Percentiles rank a stretch among this genome's conserved stretches.
Conservation (phyloP, 2,329 filamentous ascomycete species). For the Fonsecaea pedrosoi region DNA sequence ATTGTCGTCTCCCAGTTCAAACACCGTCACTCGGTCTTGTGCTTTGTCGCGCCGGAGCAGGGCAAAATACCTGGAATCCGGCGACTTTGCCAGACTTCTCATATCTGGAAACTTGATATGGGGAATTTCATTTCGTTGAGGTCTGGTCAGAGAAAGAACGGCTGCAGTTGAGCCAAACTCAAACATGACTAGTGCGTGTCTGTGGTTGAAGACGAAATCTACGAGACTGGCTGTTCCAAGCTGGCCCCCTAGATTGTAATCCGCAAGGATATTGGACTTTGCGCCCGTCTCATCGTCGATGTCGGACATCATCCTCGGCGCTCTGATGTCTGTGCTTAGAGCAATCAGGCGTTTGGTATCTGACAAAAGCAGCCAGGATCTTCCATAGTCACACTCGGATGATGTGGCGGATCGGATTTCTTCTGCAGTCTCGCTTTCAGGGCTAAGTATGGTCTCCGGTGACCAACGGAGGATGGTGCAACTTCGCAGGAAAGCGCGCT, state of each 20-base stretch:
- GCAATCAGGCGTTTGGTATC: conserved; percentile 31
- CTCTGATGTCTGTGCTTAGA: conserved; percentile 28
- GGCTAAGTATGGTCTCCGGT: conserved; percentile 21
- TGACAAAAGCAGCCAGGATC: conserved; percentile 33
- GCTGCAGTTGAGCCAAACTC: conserved; percentile 30
- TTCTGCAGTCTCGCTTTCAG: conserved; percentile 3
- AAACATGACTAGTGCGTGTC: conserved; percentile 36
- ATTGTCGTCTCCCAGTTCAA: conserved; percentile 24
- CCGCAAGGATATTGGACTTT: conserved; percentile 31
- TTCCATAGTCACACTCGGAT: conserved; percentile 22
- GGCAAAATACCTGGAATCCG: conserved; percentile 28
- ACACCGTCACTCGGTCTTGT: conserved; percentile 34
- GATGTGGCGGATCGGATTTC: conserved; percentile 21
- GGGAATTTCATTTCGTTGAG: conserved; percentile 35
- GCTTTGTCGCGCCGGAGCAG: conserved; percentile 34
- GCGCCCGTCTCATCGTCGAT: conserved; percentile 7
- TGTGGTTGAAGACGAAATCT: conserved; percentile 37
- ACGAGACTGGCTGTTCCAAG: conserved; percentile 33
- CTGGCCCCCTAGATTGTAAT: conserved; percentile 34
- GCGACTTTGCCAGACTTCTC: conserved; percentile 22
- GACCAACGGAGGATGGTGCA: conserved; percentile 35
- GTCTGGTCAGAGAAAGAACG: conserved; percentile 32
- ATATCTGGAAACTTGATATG: conserved; percentile 35
- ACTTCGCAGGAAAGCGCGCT: conserved; percentile 20
- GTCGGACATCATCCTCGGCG: conserved; percentile 14